Evolutionary conservation across 306 rosid genomes (phyloP), one percentile per base, ranked within the genome.

Genomic region (Begonia masoniana): DNA sequence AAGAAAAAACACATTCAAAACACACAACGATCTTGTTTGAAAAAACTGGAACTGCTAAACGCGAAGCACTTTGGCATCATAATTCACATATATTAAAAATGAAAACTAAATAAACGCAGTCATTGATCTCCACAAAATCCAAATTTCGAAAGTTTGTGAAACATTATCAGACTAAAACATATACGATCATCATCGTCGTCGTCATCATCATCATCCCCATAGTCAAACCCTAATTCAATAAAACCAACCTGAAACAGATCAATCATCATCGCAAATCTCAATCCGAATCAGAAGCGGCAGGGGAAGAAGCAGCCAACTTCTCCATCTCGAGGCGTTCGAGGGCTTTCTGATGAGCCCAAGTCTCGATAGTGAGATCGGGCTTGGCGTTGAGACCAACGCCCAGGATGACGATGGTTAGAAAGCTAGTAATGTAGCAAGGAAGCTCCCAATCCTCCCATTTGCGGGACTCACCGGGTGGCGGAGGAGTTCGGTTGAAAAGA

Each of bases 391-490:
- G 99, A 5, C 99, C 99, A 15, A 91, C 99, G 21, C 99, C 99
- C 12, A 91, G 99, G 64, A 91, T 91, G 17, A 91, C 99, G 68
- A 91, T 86, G 54, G 99, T 79, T 61, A 92, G 88, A 72, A 92
- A 92, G 68, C 99, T 92, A 10, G 99, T 83, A 70, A 92, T 57
- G 72, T 92, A 92, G 85, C 99, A 92, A 7, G 99, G 99, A 2
- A 92, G 85, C 56, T 92, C 99, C 99, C 99, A 92, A 41, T 92
- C 99, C 56, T 92, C 99, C 99, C 99, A 92, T 54, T 77, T 83
- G 7, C 99, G 96, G 6, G 96, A 55, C 58, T 86, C 68, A 3
- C 99, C 99, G 0, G 86, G 77, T 3, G 96, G 77, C 0, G 12
- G 77, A 0, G 99, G 96, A 13, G 88, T 77, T 36, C 93, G 71